phyloP scores from a whole-genome alignment of 1,284 basidiomycete species.

The Leucoagaricus sp. region DNA sequence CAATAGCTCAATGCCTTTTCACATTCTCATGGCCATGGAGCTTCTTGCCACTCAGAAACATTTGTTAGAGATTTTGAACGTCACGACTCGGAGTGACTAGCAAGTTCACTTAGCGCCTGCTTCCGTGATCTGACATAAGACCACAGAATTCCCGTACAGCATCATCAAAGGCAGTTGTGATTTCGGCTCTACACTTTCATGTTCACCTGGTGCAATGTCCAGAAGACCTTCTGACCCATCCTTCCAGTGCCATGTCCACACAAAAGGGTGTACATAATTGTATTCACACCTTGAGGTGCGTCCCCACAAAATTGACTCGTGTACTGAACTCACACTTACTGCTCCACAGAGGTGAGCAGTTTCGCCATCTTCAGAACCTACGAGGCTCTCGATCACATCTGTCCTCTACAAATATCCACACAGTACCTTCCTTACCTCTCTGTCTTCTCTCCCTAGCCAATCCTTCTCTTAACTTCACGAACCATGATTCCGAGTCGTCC shows the following conservation, averaged over 20 bases:
- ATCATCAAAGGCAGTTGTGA: background rate
- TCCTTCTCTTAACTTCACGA: conserved; percentile 8
- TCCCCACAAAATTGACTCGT: no score
- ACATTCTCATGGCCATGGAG: no score
- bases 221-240: background rate
- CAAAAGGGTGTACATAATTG: conserved; percentile 45
- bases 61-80: no score
- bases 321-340: no score
- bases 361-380: conserved; percentile 59
- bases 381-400: conserved; percentile 41
- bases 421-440: conserved; percentile 42
- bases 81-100: no score
- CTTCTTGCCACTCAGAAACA: no score
- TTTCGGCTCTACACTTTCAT: background rate
- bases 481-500: background rate
- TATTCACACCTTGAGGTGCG: conserved; percentile 50
- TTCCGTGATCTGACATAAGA: background rate
- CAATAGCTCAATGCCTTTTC: background rate
- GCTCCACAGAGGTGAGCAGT: conserved; percentile 76
- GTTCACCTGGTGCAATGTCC: conserved; percentile 1
- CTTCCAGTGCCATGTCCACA: conserved; percentile 20
- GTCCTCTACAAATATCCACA: conserved; percentile 30
- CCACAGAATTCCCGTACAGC: background rate
- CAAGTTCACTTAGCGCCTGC: no score
- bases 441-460: conserved; percentile 34